Evolutionary conservation across 2,329 filamentous ascomycete species (phyloP), one percentile per base, ranked within the genome.

Genomic region (Scytalidium sp.): DNA sequence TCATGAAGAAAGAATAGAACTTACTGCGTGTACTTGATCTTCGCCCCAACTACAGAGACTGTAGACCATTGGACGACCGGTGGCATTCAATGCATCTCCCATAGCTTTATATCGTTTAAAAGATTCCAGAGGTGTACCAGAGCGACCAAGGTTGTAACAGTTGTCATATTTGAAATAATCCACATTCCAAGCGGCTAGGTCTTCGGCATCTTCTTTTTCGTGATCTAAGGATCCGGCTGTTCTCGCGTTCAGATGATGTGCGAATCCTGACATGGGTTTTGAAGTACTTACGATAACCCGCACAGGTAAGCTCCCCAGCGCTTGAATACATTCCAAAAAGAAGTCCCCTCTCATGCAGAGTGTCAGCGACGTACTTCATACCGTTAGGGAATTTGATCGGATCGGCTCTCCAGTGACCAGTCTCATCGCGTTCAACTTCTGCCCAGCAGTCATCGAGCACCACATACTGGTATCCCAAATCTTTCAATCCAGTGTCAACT

Each of bases 151-250:
- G 53, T 80, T 79, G 60, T 71, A 79, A 65, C 78, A 81, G 58
- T 81, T 81, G 62, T 81, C 78, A 56, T 80, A 80, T 59, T 80
- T 78, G 19, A 78, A 60, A 54, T 78, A 78, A 60, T 76, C 73
- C 25, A 79, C 73, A 1, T 73, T 76, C 73, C 76, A 78, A 15
- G 62, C 64, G 1, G 78, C 77, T 59, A 73, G 81, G 0, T 72
- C 69, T 15, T 74, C 61, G 1, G 79, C 79, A 60, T 83, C 79
- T 22, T 74, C 67, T 27, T 71, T 67, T 58, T 80, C 79, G 56
- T 76, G 71, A 4, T 73, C 76, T 39, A 78, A 57, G 5, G 32
- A 36, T 36, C 32, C 32, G 3, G 71, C 60, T 43, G 47, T 74
- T 74, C 52, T 71, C 68, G 27, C 75, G 5, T 29, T 23, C 22